Conservation (phyloP, 768 basidiomycete genomes). For the Pleurotus tuoliensis region DNA sequence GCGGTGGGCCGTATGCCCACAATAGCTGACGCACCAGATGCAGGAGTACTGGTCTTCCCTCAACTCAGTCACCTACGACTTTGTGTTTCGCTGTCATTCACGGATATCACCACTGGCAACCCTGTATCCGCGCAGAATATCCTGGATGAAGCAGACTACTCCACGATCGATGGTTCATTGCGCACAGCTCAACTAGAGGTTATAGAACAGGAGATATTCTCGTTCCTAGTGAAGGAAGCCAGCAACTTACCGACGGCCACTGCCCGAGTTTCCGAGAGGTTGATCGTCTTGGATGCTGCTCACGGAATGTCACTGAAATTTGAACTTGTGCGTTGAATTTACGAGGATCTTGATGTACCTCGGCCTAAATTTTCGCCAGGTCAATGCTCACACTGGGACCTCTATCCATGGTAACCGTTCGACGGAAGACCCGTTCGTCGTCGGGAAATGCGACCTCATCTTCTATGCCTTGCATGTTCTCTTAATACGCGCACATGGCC, state of each 20-base stretch:
- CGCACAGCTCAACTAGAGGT: slow-evolving; percentile 63
- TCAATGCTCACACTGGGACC: background rate
- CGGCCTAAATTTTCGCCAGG: background rate
- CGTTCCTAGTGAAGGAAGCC: slow-evolving; percentile 71
- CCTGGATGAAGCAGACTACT: slow-evolving; percentile 23
- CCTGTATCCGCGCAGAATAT: slow-evolving; percentile 33
- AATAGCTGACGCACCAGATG: slow-evolving; percentile 34
- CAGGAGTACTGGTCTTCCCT: slow-evolving; percentile 48
- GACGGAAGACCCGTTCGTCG: slow-evolving; percentile 1
- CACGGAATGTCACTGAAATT: slow-evolving; percentile 65
- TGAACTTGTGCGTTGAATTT: slow-evolving; percentile 55
- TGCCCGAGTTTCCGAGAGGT: slow-evolving; percentile 73
- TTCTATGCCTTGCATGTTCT: slow-evolving; percentile 62
- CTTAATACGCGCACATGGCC: slow-evolving; percentile 56
- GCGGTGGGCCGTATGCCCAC: slow-evolving; percentile 69
- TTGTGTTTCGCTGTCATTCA: slow-evolving; percentile 48
- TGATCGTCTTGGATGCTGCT: slow-evolving; percentile 75
- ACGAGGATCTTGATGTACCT: background rate
- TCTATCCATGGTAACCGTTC: background rate
- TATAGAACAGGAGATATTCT: slow-evolving; percentile 79
- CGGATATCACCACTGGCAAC: slow-evolving; percentile 26
- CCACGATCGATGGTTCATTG: slow-evolving; percentile 48
- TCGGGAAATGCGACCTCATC: slow-evolving; percentile 61
- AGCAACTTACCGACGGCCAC: slow-evolving; percentile 71
- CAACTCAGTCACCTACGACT: slow-evolving; percentile 62